Base-by-base conservation (phyloP, 2,329 filamentous ascomycete species). In the Pseudopithomyces maydicus region DNA sequence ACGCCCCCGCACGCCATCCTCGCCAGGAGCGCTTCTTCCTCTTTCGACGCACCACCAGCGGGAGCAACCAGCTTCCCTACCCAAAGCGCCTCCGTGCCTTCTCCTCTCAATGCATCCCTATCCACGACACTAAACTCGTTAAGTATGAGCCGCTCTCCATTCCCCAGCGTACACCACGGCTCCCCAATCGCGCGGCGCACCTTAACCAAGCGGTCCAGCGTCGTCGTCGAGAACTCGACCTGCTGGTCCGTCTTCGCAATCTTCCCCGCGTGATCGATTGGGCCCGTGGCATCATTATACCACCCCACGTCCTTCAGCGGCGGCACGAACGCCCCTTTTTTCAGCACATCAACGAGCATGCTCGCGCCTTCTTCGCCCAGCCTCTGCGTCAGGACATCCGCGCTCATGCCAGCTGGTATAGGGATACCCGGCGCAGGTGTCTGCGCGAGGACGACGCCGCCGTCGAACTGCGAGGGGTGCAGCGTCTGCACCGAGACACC, bases 401-500 rank as follows among this genome's bases (percentile, higher is more conserved):
- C 79, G 0, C 82, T 85, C 56, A 74, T 65, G 0, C 80, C 78
- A 26, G 85, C 77, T 20, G 77, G 77, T 32, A 91, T 79, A 1
- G 68, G 59, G 3, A 85, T 68, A 1, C 85, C 86, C 0, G 86
- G 86, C 0, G 70, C 55, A 0, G 84, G 81, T 0, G 73, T 78
- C 75, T 96, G 92, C 15, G 85, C 82, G 23, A 99, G 81, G 10
- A 97, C 83, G 2, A 80, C 75, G 26, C 95, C 95, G 57, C 87
- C 85, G 74, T 99, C 95, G 72, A 98, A 97, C 45, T 82, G 77
- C 15, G 79, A 77, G 1, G 86, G 83, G 73, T 97, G 87, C 36
- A 99, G 83, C 0, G 94, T 98, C 75, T 99, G 95, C 23, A 99
- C 80, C 0, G 90, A 90, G 20, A 97, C 84, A 22, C 95, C 95